A percentile compares a stretch with the other conserved stretches of the same genome.
Conservation (phyloP, 2,329 filamentous ascomycete genomes). For the Microdochium nivale region DNA sequence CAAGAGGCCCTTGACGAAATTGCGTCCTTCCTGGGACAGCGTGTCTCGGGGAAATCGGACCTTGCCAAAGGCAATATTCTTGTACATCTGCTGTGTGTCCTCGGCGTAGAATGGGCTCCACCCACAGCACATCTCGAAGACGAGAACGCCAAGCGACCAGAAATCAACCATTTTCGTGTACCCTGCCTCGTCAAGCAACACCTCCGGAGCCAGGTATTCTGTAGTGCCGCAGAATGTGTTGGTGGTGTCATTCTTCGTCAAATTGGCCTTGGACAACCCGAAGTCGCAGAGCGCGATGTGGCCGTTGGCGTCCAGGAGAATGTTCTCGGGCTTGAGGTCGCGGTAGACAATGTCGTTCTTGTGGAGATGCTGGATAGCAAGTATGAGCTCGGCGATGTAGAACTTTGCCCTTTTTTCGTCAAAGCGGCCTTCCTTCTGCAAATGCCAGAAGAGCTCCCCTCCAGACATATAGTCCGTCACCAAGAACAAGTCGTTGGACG, state of each 20-base stretch:
- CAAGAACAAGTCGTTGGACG: conserved; percentile 91
- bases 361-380: conserved; percentile 91
- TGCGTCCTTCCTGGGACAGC: conserved; percentile 85
- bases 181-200: conserved; percentile 88
- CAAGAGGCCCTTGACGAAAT: conserved; percentile 94
- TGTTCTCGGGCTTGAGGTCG: conserved; percentile 96
- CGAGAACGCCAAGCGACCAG: conserved; percentile 93
- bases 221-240: conserved; percentile 99
- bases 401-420: conserved; percentile 94
- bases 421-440: conserved; percentile 95
- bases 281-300: conserved; percentile 98
- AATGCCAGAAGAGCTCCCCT: conserved; percentile 95
- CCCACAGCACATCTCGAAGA: conserved; percentile 99
- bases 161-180: conserved; percentile 99
- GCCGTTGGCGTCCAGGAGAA: conserved; percentile 90
- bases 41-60: conserved; percentile 94
- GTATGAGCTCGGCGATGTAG: conserved; percentile 95
- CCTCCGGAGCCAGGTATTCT: conserved; percentile 93
- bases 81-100: conserved; percentile 99
- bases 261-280: conserved; percentile 91
- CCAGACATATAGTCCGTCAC: conserved; percentile 99
- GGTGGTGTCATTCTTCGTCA: conserved; percentile 94
- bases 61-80: conserved; percentile 99
- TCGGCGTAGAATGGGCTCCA: conserved; percentile 99
- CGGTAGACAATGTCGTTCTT: conserved; percentile 97